phyloP scores from a whole-genome alignment of 2,329 filamentous ascomycete species.

The Neofusicoccum parvum region DNA sequence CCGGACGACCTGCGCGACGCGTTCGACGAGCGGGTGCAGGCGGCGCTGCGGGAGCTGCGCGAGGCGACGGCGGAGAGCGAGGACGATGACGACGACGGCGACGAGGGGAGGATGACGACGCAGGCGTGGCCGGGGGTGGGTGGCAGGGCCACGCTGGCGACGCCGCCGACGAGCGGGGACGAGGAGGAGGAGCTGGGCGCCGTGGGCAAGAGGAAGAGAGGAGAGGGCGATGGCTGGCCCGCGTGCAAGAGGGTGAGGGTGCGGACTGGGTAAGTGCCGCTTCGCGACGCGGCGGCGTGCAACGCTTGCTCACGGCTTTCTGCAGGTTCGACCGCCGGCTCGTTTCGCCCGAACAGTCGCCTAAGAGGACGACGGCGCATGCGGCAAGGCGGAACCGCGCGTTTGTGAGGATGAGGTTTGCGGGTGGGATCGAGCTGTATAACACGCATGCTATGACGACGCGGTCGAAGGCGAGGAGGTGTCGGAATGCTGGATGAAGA shows the following conservation, averaged over 20 bases:
- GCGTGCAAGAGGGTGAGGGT: not conserved
- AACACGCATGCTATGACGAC: constrained; percentile 13
- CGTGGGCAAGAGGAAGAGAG: not conserved
- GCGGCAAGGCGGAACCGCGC: not conserved
- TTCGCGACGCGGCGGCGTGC: not conserved
- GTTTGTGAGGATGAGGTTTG: not conserved
- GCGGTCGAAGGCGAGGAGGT: not conserved
- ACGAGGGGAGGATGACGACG: not conserved
- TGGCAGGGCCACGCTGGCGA: not conserved
- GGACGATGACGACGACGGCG: not conserved
- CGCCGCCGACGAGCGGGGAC: not conserved
- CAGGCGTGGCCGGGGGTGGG: not conserved
- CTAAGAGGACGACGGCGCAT: not conserved
- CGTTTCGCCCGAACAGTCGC: not conserved
- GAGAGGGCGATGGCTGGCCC: too few species aligned
- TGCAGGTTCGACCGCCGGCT: not conserved
- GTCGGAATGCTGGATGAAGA: not conserved
- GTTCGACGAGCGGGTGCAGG: not conserved
- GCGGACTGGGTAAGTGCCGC: not conserved
- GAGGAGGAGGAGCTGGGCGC: not conserved
- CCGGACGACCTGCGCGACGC: constrained; percentile 1
- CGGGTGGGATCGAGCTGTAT: not conserved
- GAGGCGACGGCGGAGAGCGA: not conserved
- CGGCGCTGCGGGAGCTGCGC: not conserved
- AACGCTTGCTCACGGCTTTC: not conserved